phyloP scores from a whole-genome alignment of 164 flowering plant genomes.

The Vitis amurensis region DNA sequence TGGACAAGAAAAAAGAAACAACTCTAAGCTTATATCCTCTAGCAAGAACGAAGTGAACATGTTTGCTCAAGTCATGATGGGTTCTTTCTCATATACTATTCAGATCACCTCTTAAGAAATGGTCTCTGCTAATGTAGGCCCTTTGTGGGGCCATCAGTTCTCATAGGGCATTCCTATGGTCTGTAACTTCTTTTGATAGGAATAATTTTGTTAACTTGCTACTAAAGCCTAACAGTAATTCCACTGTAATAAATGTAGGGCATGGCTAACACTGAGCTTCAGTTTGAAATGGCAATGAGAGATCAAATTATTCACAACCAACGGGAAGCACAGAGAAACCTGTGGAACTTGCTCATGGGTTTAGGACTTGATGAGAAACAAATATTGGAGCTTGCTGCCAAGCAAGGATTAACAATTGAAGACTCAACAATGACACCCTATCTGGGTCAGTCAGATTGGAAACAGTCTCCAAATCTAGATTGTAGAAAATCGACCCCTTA shows the following conservation, averaged over 20 bases:
- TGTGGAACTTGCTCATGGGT: constrained; percentile 78
- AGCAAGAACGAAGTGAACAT: background rate
- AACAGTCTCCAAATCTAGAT: constrained; percentile 29
- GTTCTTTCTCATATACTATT: background rate
- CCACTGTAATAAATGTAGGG: constrained; percentile 44
- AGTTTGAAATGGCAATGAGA: constrained; percentile 88
- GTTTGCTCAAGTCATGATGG: background rate
- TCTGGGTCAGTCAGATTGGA: constrained; percentile 24
- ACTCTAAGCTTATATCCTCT: background rate
- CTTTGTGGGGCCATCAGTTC: too few relatives aligned
- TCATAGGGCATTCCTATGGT: background rate
- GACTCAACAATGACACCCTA: constrained; percentile 41
- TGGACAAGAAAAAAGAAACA: background rate
- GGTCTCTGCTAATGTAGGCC: too few relatives aligned
- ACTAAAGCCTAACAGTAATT: constrained; percentile 4
- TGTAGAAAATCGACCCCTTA: constrained; percentile 24
- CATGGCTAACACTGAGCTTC: constrained; percentile 92
- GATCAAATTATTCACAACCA: constrained; percentile 86
- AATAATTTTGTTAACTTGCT: background rate
- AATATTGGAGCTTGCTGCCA: constrained; percentile 62
- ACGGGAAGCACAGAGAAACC: constrained; percentile 65
- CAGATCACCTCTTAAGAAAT: too few relatives aligned
- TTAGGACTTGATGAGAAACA: constrained; percentile 73
- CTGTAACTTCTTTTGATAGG: too few relatives aligned
- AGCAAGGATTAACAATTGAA: constrained; percentile 74